phyloP scores from a whole-genome alignment of 257 asterid species.

The Mentha longifolia region DNA sequence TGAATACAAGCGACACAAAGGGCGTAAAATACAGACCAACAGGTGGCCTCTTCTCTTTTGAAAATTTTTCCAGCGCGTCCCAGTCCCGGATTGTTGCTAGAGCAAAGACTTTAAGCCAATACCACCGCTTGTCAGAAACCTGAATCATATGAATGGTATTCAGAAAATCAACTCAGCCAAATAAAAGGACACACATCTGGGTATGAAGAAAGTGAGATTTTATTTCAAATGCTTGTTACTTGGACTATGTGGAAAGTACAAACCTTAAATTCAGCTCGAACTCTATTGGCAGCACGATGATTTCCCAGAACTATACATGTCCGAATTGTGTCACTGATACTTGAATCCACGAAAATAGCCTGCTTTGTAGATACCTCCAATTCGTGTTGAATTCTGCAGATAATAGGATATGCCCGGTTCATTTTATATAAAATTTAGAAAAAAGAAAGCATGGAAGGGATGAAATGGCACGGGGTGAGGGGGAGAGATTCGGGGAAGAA shows the following conservation, averaged over 20 bases:
- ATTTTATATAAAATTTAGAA: neutral
- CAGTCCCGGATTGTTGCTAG: slow-evolving; percentile 92
- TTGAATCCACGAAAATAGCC: slow-evolving; percentile 92
- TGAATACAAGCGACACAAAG: too few relatives aligned
- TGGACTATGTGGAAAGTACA: slow-evolving; percentile 26
- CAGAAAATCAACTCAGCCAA: slow-evolving; percentile 12
- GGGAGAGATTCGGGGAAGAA: neutral
- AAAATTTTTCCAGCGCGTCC: slow-evolving; percentile 88
- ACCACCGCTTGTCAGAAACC: slow-evolving; percentile 98
- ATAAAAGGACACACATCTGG: neutral
- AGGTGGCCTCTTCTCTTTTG: slow-evolving; percentile 95
- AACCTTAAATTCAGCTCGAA: slow-evolving; percentile 89
- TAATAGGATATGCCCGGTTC: slow-evolving; percentile 19
- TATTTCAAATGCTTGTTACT: neutral
- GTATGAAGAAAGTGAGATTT: slow-evolving; percentile 17
- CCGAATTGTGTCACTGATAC: slow-evolving; percentile 95
- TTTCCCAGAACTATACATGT: slow-evolving; percentile 92
- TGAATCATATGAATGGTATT: slow-evolving; percentile 43
- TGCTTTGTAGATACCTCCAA: slow-evolving; percentile 84
- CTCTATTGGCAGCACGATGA: slow-evolving; percentile 80
- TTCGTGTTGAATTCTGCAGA: slow-evolving; percentile 81
- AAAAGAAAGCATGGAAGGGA: neutral
- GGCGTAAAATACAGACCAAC: slow-evolving; percentile 54
- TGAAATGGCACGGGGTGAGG: neutral
- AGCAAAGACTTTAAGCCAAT: slow-evolving; percentile 96